Evolutionary conservation across 1,284 basidiomycete genomes (phyloP), one percentile per base, ranked within the genome.

Genomic region (Microbotryum lychnidis-dioicae): DNA sequence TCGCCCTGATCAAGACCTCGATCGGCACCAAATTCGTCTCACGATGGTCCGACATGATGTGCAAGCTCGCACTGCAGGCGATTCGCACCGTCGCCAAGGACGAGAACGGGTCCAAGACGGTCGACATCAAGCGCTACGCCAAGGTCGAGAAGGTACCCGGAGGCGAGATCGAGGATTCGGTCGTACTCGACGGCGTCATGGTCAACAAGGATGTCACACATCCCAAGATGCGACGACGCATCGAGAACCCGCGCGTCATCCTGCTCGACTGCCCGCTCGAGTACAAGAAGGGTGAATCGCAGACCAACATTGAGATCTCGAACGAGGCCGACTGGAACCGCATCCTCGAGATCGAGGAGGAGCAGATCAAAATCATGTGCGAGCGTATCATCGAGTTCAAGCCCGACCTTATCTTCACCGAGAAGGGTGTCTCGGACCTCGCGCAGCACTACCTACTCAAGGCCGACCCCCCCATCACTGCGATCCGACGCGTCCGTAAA

Each of bases 161-260:
- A 25, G 94, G 93, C 25, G 92, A 94, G 78, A 97, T 98, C 72
- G 96, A 98, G 78, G 83, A 94, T 64, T 91, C 87, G 68, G 77
- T 79, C 61, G 94, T 98, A 1, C 77, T 98, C 64, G 84, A 83
- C 64, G 93, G 94, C 57, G 87, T 98, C 63, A 93, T 98, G 87
- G 77, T 98, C 73, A 97, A 97, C 84, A 98, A 98, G 81, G 94
- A 98, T 76, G 89, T 98, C 70, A 97, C 93, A 0, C 96, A 98
- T 77, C 93, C 94, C 29, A 88, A 91, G 74, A 98, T 97, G 94
- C 81, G 93, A 63, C 78, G 94, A 64, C 80, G 91, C 69, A 98
- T 97, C 75, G 83, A 82, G 68, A 90, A 91, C 71, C 96, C 94
- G 6, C 79, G 93, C 25, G 89, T 97, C 65, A 79, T 97, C 37